Conservation (phyloP, 768 basidiomycete genomes). For the Hygrophoropsis aurantiaca region DNA sequence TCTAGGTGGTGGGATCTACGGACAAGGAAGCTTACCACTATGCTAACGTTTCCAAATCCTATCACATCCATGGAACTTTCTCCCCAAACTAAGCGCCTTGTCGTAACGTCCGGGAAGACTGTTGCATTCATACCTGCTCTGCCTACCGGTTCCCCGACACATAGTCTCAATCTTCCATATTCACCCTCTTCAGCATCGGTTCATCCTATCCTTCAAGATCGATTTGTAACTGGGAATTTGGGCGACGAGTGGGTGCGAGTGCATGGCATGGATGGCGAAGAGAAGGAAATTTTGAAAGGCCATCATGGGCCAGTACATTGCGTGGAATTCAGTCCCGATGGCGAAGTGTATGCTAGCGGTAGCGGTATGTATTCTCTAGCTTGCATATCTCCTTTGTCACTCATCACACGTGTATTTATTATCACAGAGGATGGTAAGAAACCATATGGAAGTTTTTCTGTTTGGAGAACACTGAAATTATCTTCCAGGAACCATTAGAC, state of each 20-base stretch:
- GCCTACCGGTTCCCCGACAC: slow-evolving; percentile 61
- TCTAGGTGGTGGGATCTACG: slow-evolving; percentile 96
- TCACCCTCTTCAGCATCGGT: slow-evolving; percentile 93
- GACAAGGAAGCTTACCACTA: slow-evolving; percentile 69
- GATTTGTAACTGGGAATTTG: slow-evolving; percentile 89
- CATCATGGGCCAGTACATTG: slow-evolving; percentile 98
- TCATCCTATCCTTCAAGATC: slow-evolving; percentile 83
- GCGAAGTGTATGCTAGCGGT: slow-evolving; percentile 96
- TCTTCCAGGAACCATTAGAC: slow-evolving; percentile 78
- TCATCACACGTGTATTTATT: slow-evolving; percentile 6
- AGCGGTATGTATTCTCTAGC: slow-evolving; percentile 64
- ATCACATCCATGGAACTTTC: slow-evolving; percentile 96
- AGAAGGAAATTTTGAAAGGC: slow-evolving; percentile 89
- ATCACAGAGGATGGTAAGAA: slow-evolving; percentile 65
- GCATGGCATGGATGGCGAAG: slow-evolving; percentile 87
- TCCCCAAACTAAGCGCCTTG: slow-evolving; percentile 73
- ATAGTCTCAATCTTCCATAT: slow-evolving; percentile 79
- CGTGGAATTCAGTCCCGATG: slow-evolving; percentile 92
- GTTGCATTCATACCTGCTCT: slow-evolving; percentile 88
- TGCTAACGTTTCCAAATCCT: slow-evolving; percentile 69
- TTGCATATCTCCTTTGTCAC: slow-evolving; percentile 4
- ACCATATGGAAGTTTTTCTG: not conserved
- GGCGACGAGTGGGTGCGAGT: slow-evolving; percentile 97
- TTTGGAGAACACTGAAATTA: slow-evolving; percentile 6
- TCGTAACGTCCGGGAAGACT: slow-evolving; percentile 88